Evolutionary conservation across 345 rosid genomes (phyloP), one percentile per base, ranked within the genome.

Genomic region (Citrus sp.): DNA sequence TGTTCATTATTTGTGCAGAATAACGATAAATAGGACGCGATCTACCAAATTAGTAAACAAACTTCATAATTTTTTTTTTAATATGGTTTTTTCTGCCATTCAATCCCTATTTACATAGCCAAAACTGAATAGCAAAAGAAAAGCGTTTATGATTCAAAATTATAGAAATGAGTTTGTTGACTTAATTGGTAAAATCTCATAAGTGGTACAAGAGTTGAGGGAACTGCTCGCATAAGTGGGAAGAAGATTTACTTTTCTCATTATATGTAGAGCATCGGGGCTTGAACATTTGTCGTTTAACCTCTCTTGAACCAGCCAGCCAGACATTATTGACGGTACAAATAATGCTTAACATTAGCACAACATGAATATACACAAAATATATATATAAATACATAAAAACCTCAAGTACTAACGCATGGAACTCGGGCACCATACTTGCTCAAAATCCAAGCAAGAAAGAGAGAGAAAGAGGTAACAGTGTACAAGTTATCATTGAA

Each of bases 401-500:
- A 18, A 35, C 4, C 28, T 46, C 28, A 16, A 27, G 35, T 42
- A 46, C 58, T 25, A 22, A 42, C 46, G 72, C 34, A 70, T 27
- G 73, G 58, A 18, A 54, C 22, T 54, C 22, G 7, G 58, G 1
- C 51, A 46, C 51, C 18, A 13, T 46, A 13, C 51, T 46, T 46
- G 28, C 24, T 49, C 60, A 70, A 2, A 54, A 56, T 30, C 65
- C 51, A 72, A 22, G 32, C 56, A 42, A 65, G 40, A 77, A 40
- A 67, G 54, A 49, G 40, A 49, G 71, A 38, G 55, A 66, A 14
- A 76, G 64, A 73, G 35, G 71, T 22, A 73, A 54, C 60, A 14
- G 76, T 71, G 67, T 40, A 68, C 40, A 54, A 72, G 78, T 72
- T 77, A 78, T 59, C 81, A 77, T 87, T 80, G 86, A 86, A 86